phyloP scores from a whole-genome alignment of 2,329 filamentous ascomycete genomes.

The Epicoccum nigrum region DNA sequence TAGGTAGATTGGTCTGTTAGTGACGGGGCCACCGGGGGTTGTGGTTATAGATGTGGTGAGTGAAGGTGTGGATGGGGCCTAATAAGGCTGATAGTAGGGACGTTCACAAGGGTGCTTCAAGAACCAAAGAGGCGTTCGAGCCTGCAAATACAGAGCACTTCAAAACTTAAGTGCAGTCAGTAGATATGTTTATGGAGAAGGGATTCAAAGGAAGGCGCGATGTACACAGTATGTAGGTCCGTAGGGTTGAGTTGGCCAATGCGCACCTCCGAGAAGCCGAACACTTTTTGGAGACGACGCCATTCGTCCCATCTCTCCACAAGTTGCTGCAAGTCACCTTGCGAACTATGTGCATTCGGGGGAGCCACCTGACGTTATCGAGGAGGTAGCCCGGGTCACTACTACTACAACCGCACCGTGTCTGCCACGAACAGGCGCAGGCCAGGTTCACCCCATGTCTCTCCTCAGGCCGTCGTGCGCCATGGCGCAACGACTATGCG shows the following conservation, averaged over 20 bases:
- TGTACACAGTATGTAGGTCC: too few species aligned
- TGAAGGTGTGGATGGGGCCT: too few species aligned
- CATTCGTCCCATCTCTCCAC: background rate
- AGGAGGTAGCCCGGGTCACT: background rate
- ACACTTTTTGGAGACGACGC: slow-evolving; percentile 19
- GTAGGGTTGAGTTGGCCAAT: slow-evolving; percentile 6
- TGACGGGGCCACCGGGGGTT: too few species aligned
- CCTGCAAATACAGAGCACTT: background rate
- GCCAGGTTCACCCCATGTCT: slow-evolving; percentile 28
- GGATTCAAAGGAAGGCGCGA: too few species aligned
- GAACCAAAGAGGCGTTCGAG: too few species aligned
- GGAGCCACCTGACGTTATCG: background rate
- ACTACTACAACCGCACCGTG: background rate
- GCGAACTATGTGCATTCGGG: slow-evolving; percentile 15
- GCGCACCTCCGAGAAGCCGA: slow-evolving; percentile 23
- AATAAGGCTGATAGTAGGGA: too few species aligned
- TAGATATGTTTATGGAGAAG: too few species aligned
- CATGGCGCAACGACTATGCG: slow-evolving; percentile 39
- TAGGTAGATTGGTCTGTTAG: too few species aligned
- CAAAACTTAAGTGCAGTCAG: too few species aligned
- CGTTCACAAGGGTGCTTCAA: too few species aligned
- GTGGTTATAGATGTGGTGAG: too few species aligned
- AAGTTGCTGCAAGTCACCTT: background rate
- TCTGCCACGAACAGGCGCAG: slow-evolving; percentile 13
- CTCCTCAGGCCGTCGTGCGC: slow-evolving; percentile 37